Conservation (phyloP, 306 rosid species). For the Ormosia emarginata region DNA sequence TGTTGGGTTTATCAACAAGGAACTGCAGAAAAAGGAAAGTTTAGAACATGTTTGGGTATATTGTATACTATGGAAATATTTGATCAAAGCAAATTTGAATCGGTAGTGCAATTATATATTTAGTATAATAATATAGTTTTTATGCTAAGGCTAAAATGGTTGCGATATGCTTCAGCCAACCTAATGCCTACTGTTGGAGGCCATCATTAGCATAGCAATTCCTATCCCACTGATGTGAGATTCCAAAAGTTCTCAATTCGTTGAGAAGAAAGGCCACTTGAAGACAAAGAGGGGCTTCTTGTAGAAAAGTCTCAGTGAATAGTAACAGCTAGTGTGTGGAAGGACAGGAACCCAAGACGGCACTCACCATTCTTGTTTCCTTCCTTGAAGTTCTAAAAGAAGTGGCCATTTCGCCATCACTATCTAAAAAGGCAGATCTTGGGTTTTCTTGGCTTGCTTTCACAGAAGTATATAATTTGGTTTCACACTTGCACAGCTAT, state of each 20-base stretch:
- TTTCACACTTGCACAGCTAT: slow-evolving; percentile 4
- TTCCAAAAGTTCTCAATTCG: neutral
- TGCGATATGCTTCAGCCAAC: neutral
- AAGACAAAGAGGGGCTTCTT: neutral
- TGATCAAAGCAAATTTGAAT: neutral
- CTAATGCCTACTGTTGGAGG: neutral
- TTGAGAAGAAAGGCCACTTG: neutral
- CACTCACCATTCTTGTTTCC: neutral
- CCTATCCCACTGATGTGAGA: neutral
- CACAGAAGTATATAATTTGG: neutral
- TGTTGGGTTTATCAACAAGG: slow-evolving; percentile 1
- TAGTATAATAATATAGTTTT: neutral
- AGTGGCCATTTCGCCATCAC: neutral
- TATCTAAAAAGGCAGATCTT: neutral
- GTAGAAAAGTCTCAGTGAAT: neutral
- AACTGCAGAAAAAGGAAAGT: neutral
- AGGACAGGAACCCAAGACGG: neutral
- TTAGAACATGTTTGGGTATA: slow-evolving; percentile 7
- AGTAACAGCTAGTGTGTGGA: slow-evolving; percentile 2
- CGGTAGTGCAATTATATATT: neutral
- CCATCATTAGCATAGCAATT: neutral
- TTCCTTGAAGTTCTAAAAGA: neutral
- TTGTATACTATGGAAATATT: neutral
- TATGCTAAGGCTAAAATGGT: slow-evolving; percentile 5
- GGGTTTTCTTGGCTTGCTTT: neutral